Evolutionary conservation across 1,284 basidiomycete genomes (phyloP).

Genomic region (Pulchroboletus neoregius): DNA sequence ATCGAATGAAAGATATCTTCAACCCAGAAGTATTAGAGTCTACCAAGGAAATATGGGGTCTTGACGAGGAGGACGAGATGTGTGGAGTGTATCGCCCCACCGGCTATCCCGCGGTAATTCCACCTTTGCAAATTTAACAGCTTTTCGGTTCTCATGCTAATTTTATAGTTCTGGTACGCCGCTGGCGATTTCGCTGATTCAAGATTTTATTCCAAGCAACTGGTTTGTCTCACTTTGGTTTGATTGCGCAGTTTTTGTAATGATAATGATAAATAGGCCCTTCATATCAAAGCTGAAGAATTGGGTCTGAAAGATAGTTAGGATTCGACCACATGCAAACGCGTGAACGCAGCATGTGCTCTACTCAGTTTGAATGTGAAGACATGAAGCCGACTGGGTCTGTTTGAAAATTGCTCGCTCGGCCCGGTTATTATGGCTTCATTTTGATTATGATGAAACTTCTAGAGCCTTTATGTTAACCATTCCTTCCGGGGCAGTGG

Average conservation of each 20-base stretch:
- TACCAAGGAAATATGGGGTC: slow-evolving; percentile 12
- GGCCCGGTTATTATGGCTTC: too few relatives aligned
- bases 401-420: too few relatives aligned
- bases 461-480: too few relatives aligned
- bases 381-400: too few relatives aligned
- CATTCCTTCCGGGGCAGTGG: too few relatives aligned
- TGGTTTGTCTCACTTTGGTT: neutral
- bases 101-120: slow-evolving; percentile 7
- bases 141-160: neutral
- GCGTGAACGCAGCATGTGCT: too few relatives aligned
- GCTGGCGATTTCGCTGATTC: slow-evolving; percentile 8
- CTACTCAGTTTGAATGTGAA: too few relatives aligned
- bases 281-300: slow-evolving; percentile 12
- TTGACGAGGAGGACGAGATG: slow-evolving; percentile 11
- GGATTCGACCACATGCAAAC: too few relatives aligned
- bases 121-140: too few relatives aligned
- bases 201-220: slow-evolving; percentile 7
- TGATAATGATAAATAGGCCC: neutral
- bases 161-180: slow-evolving; percentile 6
- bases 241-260: neutral
- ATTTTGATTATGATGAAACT: too few relatives aligned
- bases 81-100: slow-evolving; percentile 9
- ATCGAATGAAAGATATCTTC: slow-evolving; percentile 8
- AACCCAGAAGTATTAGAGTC: slow-evolving; percentile 1
- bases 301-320: slow-evolving; percentile 1